Percentiles rank a stretch among this genome's conserved stretches.
Evolutionary conservation across 2,329 filamentous ascomycete genomes (phyloP).

Genomic region (Ilyonectria mors-panacis): DNA sequence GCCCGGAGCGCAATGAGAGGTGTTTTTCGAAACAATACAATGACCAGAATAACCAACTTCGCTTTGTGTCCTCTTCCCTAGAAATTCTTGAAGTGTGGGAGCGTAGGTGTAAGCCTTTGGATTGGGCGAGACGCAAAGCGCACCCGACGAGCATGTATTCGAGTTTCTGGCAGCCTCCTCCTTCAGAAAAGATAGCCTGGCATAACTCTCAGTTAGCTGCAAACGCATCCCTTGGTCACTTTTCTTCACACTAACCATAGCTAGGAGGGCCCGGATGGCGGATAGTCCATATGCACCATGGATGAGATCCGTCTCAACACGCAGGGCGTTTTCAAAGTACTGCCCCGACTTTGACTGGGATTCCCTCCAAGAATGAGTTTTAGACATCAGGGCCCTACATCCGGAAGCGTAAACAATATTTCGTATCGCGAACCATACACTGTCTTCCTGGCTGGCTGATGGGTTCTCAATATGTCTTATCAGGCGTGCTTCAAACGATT

Average conservation of each 20-base stretch:
- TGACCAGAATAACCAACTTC: not conserved
- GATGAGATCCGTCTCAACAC: not conserved
- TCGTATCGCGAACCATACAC: not conserved
- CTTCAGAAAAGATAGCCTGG: not conserved
- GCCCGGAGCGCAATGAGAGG: not conserved
- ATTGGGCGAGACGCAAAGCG: not conserved
- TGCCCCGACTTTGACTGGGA: not conserved
- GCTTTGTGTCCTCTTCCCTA: not conserved
- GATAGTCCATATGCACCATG: not conserved
- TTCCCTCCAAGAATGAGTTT: not conserved
- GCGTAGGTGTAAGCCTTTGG: not conserved
- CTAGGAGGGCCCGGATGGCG: not conserved
- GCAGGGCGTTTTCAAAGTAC: not conserved
- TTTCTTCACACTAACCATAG: not conserved
- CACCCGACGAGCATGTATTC: not conserved
- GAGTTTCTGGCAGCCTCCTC: not conserved
- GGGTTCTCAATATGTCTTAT: not conserved
- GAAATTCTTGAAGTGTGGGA: not conserved
- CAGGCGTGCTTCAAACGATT: not conserved
- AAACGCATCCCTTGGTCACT: no score
- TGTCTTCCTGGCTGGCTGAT: not conserved
- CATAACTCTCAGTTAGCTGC: not conserved
- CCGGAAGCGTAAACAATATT: not conserved
- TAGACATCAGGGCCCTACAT: not conserved
- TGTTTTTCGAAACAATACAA: not conserved